phyloP scores from a whole-genome alignment of 257 asterid species.

The Scutellaria galericulata region DNA sequence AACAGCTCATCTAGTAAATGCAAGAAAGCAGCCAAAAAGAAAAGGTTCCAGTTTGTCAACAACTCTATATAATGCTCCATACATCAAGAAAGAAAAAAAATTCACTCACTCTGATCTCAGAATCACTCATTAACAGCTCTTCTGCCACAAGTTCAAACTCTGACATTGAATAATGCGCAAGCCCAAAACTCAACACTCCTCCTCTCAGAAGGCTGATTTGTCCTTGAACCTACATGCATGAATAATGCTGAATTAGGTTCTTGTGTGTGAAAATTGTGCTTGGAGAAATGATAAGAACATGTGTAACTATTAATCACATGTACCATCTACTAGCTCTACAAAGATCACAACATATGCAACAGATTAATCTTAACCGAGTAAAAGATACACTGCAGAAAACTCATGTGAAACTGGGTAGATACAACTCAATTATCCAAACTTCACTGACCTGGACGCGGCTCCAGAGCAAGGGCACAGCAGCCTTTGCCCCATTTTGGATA shows the following conservation, averaged over 20 bases:
- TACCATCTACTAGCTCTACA: conserved; percentile 9
- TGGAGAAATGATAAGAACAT: conserved; percentile 19
- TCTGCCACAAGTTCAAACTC: conserved; percentile 97
- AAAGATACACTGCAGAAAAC: conserved; percentile 14
- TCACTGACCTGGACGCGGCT: conserved; percentile 93
- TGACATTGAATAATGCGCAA: conserved; percentile 91
- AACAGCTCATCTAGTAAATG: conserved; percentile 7
- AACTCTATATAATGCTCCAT: conserved; percentile 22
- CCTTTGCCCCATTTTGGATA: conserved; percentile 79
- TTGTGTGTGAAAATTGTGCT: conserved; percentile 9
- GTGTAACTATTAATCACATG: conserved; percentile 11
- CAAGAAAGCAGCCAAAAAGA: conserved; percentile 16
- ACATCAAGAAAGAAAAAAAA: conserved; percentile 19
- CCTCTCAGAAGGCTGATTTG: conserved; percentile 85
- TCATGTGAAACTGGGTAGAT: not conserved
- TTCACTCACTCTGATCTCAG: conserved; percentile 71
- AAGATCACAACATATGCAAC: conserved; percentile 24
- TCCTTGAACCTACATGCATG: conserved; percentile 82
- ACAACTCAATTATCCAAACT: conserved; percentile 20
- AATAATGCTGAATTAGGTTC: conserved; percentile 35
- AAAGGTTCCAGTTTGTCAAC: conserved; percentile 15
- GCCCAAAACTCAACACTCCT: conserved; percentile 89
- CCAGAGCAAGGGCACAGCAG: conserved; percentile 97
- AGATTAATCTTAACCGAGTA: not conserved
- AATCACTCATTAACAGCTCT: conserved; percentile 97